Base-by-base conservation (phyloP, 176 grass and related monocot species). In the Musa beccarii region DNA sequence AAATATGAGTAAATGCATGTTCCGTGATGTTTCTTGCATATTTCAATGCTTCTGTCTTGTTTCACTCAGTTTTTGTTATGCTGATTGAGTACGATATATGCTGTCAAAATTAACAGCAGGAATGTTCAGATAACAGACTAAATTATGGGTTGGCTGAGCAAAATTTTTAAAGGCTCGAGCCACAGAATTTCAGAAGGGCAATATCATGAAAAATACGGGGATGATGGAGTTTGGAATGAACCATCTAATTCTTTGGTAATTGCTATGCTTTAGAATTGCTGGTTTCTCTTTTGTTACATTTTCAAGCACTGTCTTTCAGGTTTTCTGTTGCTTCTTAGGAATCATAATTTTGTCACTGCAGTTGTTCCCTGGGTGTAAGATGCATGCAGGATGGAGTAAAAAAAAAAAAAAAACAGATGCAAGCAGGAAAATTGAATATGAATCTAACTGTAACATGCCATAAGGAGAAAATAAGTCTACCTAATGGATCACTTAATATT, bases 181-280 rank as follows among this genome's bases (percentile, higher is more conserved):
- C 75, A 65, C 74, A 88, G 83, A 59, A 66, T 92, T 74, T 92
- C 89, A 3, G 87, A 88, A 86, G 87, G 76, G 34, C 81, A 73
- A 76, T 77, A 92, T 14, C 77, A 67, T 64, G 81, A 77, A 34
- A 90, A 50, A 69, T 76, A 66, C 2, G 54, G 51, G 25, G 77
- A 90, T 73, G 81, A 90, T 19, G 49, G 69, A 52, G 21, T 69
- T 73, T 88, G 85, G 85, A 80, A 84, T 52, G 89, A 75, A 64
- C 81, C 83, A 68, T 88, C 71, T 53, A 81, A 34, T 23, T 79
- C 80, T 49, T 50, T 79, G 76, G 79, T 90, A 56, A 84, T 29
- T 68, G 7, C 24, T 11, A 20, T 17, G 17, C n/a, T 51, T 51
- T 70, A 70, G 25, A 21, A 16, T 52, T 70, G 34, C 29, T 19